Base-by-base conservation (phyloP, 768 basidiomycete species). In the Grammothele lineata region DNA sequence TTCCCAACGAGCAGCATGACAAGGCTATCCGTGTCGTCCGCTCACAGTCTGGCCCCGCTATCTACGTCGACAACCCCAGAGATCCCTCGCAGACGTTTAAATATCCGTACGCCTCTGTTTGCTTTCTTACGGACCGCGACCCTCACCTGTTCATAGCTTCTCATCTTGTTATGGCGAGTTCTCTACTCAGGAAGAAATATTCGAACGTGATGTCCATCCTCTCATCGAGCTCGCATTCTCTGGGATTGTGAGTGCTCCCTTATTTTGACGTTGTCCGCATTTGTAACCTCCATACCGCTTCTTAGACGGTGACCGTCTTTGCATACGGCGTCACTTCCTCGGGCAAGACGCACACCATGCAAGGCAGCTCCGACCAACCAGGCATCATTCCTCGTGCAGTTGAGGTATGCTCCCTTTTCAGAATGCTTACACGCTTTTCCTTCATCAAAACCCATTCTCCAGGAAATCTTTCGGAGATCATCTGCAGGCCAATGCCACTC, bases 341-440 rank as follows among this genome's bases (percentile, higher is more conserved):
- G 5, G 92, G 91, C 15, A 93, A 92, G 71, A 94, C 91, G 0
- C 81, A 92, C 63, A 95, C 92, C 0, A 94, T 95, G 88, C 91
- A 93, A 67, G 92, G 92, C 30, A 81, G 74, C 6, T 74, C 66
- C 30, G 39, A 71, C 1, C 74, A 87, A 25, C 87, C 87, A n/a
- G 92, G 92, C 1, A 83, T 94, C 45, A 93, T 93, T 54, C 89
- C 89, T 19, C 76, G 88, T 22, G 81, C 83, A 5, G 81, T 93
- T n/a, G 66, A 78, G 61, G 89, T 84, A 50, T 38, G 77, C 57
- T 22, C 25, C 17, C 32, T 22, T 40, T n/a, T 33, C 22, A 17
- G 23, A 32, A 33, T 1, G 40, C n/a, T 43, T 3, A 19, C 24
- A 4, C 43, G 12, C 21, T 15, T 33, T 15, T 14, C 23, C 5